Conservation (phyloP, 2,329 filamentous ascomycete species). For the Hypoxylon sp. region DNA sequence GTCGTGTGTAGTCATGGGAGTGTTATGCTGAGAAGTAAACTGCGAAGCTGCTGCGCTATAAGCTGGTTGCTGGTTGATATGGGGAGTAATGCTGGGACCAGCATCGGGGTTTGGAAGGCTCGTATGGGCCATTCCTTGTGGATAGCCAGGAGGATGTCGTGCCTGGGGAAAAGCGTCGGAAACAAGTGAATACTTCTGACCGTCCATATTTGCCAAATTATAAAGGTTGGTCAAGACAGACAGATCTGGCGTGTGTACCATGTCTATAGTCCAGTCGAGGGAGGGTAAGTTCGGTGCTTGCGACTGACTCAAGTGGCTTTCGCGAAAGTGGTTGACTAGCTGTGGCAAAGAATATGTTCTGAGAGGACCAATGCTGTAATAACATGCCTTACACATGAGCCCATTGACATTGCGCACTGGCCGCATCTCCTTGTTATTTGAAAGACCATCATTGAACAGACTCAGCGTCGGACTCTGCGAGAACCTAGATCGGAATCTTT, state of each 20-base stretch:
- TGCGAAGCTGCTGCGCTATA: neutral
- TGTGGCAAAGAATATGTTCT: slow-evolving; percentile 69
- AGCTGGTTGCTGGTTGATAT: slow-evolving; percentile 7
- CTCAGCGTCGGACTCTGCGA: slow-evolving; percentile 68
- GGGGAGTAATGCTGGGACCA: neutral
- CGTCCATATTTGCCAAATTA: slow-evolving; percentile 52
- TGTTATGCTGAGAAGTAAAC: slow-evolving; percentile 5
- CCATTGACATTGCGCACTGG: slow-evolving; percentile 68
- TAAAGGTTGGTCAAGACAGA: slow-evolving; percentile 52
- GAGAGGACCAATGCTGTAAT: slow-evolving; percentile 55
- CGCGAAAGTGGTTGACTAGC: slow-evolving; percentile 72
- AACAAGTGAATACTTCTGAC: slow-evolving; percentile 56
- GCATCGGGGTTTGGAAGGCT: slow-evolving; percentile 2
- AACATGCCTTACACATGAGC: slow-evolving; percentile 70
- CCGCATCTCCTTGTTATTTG: slow-evolving; percentile 70
- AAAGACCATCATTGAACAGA: slow-evolving; percentile 72
- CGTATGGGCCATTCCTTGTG: slow-evolving; percentile 2
- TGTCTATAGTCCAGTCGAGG: slow-evolving; percentile 63
- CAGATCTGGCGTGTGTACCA: slow-evolving; percentile 61
- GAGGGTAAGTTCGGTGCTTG: slow-evolving; percentile 43
- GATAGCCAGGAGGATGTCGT: slow-evolving; percentile 46
- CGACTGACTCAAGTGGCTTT: slow-evolving; percentile 57
- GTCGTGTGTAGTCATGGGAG: slow-evolving; percentile 1
- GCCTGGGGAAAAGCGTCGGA: slow-evolving; percentile 58
- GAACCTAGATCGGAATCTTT: slow-evolving; percentile 71